These are phyloP conservation scores for Solanum virginianum DNA, from an alignment of 257 asterid species.

Conservation along the genomic window DNA sequence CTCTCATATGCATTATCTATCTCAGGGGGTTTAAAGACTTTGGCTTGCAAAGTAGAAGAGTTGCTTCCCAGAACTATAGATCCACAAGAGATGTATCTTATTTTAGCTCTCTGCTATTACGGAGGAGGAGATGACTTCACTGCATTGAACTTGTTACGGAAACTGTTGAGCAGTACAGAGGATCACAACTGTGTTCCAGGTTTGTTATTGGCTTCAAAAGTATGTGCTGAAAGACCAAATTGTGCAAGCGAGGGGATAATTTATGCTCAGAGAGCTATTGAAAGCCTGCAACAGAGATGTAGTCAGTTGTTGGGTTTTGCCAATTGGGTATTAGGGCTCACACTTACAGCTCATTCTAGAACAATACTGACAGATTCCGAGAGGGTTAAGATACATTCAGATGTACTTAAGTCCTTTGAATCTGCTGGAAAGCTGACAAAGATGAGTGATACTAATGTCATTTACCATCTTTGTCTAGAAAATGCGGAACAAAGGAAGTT, in stretches of 20 bases:
- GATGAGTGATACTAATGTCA: slow-evolving; percentile 39
- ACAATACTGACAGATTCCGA: slow-evolving; percentile 25
- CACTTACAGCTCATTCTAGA: slow-evolving; percentile 42
- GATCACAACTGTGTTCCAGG: slow-evolving; percentile 29
- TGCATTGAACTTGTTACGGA: slow-evolving; percentile 59
- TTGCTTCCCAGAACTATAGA: slow-evolving; percentile 63
- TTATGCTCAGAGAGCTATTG: slow-evolving; percentile 55
- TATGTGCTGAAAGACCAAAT: slow-evolving; percentile 36
- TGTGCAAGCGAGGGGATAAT: slow-evolving; percentile 45
- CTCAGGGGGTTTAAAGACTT: slow-evolving; percentile 59
- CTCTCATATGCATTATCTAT: slow-evolving; percentile 70
- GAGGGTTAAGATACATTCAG: slow-evolving; percentile 39
- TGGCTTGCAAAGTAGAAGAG: slow-evolving; percentile 76
- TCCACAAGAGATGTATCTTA: slow-evolving; percentile 40
- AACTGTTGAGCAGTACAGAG: slow-evolving; percentile 26
- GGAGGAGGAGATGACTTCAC: slow-evolving; percentile 51
- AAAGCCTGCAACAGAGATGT: slow-evolving; percentile 38
- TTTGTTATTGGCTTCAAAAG: slow-evolving; percentile 53
- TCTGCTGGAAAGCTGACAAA: slow-evolving; percentile 43
- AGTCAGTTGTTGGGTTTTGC: slow-evolving; percentile 48
- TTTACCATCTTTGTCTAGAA: slow-evolving; percentile 59
- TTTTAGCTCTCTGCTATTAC: slow-evolving; percentile 69
- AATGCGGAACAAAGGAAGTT: slow-evolving; percentile 83
- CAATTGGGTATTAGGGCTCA: slow-evolving; percentile 47
- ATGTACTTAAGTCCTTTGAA: slow-evolving; percentile 59